These are phyloP conservation scores for Cryptosporidium bovis DNA, from an alignment of 169 alveolate genomes.

Conservation along the genomic window DNA sequence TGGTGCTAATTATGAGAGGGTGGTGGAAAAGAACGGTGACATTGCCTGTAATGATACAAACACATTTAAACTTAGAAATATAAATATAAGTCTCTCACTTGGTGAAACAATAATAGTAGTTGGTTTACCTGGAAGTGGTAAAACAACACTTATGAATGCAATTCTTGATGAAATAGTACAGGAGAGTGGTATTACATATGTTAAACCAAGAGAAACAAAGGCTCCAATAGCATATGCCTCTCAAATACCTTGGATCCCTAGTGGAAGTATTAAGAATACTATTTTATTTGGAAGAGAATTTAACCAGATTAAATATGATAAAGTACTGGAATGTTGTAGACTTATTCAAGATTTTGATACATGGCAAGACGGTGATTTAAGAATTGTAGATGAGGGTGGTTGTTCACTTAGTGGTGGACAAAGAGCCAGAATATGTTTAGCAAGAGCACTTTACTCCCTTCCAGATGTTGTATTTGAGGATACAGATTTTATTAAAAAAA, in stretches of 20 bases:
- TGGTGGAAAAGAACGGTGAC: background rate
- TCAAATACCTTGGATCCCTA: constrained; percentile 84
- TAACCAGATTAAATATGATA: constrained; percentile 77
- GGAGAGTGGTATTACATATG: constrained; percentile 64
- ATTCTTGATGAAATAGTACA: constrained; percentile 76
- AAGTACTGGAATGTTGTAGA: constrained; percentile 78
- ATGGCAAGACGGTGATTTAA: constrained; percentile 81
- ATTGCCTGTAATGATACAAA: background rate
- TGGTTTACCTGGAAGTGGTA: constrained; percentile 87
- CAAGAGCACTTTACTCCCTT: constrained; percentile 83
- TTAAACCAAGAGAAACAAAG: constrained; percentile 60
- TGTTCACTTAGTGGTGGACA: constrained; percentile 85
- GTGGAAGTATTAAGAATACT: constrained; percentile 84
- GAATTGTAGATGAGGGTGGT: constrained; percentile 88
- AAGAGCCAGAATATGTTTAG: constrained; percentile 84
- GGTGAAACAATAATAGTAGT: constrained; percentile 70
- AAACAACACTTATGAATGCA: constrained; percentile 83
- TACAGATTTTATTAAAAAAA: background rate
- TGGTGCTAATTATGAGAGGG: background rate
- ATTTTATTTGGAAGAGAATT: constrained; percentile 82
- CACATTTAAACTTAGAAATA: constrained; percentile 16
- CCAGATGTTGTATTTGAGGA: constrained; percentile 22
- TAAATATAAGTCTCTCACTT: constrained; percentile 26
- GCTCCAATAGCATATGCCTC: constrained; percentile 82
- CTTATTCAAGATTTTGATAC: constrained; percentile 79